A percentile compares a stretch with the other conserved stretches of the same genome.
Evolutionary conservation across 371 early-diverging fungal species (phyloP).

Genomic region (Phascolomyces articulosus): DNA sequence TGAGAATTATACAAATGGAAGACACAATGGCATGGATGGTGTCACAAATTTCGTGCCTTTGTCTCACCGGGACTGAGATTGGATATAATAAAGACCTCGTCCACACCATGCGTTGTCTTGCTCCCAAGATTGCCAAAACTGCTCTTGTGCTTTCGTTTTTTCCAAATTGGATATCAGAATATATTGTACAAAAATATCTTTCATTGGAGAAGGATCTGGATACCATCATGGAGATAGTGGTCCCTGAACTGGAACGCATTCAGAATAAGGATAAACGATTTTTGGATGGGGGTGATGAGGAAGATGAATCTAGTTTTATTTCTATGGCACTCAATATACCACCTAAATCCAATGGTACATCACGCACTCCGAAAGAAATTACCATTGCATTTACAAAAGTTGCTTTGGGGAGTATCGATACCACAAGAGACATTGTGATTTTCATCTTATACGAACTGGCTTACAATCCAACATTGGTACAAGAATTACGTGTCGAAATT

Average conservation of each 20-base stretch:
- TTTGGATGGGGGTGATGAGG: not conserved
- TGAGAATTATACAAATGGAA: slow-evolving; percentile 8
- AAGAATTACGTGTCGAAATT: slow-evolving; percentile 26
- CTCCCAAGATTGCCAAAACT: slow-evolving; percentile 29
- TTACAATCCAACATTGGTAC: slow-evolving; percentile 25
- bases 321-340: slow-evolving; percentile 28
- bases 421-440: slow-evolving; percentile 32
- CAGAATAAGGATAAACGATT: no score
- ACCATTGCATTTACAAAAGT: slow-evolving; percentile 34
- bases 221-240: slow-evolving; percentile 26
- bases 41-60: slow-evolving; percentile 29
- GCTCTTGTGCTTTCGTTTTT: slow-evolving; percentile 20
- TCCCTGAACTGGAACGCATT: slow-evolving; percentile 25
- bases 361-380: slow-evolving; percentile 20
- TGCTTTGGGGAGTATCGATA: slow-evolving; percentile 42
- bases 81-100: slow-evolving; percentile 24
- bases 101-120: slow-evolving; percentile 27
- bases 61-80: slow-evolving; percentile 32
- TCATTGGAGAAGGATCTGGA: slow-evolving; percentile 37
- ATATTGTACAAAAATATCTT: slow-evolving; percentile 20
- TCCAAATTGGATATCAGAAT: slow-evolving; percentile 28
- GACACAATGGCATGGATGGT: slow-evolving; percentile 17
- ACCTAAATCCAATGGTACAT: slow-evolving; percentile 22
- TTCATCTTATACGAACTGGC: slow-evolving; percentile 35
- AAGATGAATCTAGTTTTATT: slow-evolving; percentile 24